Base-by-base conservation (phyloP, 2,329 filamentous ascomycete genomes). In the Colletotrichum sp. region DNA sequence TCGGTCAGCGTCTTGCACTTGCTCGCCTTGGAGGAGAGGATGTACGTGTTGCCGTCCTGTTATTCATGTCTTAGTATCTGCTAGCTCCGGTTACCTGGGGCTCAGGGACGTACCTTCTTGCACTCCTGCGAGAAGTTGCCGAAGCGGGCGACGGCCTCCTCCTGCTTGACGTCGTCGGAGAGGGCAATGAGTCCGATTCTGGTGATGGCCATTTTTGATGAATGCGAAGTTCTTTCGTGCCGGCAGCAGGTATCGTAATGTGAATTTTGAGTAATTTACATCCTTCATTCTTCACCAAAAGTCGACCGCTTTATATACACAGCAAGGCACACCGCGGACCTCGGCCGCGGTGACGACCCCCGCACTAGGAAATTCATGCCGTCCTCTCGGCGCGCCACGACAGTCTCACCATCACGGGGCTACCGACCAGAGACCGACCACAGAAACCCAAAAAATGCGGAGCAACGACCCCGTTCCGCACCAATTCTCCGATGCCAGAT, bases 11-110 rank as follows among this genome's bases (percentile, higher is more conserved):
- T 66, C 28, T 70, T 70, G 28, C 74, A 76, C 65, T 74, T 76
- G 70, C 70, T 74, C 48, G 65, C 74, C 48, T 76, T 76, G 8
- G 74, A 70, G 32, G 70, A 65, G 64, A 76, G 70, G 30, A 76
- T 65, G 70, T 76, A 74, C 2, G 70, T 65, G 60, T 65, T 56
- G 30, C 70, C 74, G 27, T 76, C 70, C 74, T 76, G 6, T 16
- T 7, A 22, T 7, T 4, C 58, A 65, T 1, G n/a, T 12, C 0
- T 48, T 13, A 48, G 43, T 48, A 48, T 48, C n/a, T 48, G n/a
- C n/a, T 3, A 22, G 0, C 6, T 8, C n/a, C 10, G 2, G 13
- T 13, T 0, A 22, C n/a, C 10, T 3, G 43, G 2, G 1, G 16
- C 25, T 6, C 10, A 18, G 36, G 10, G 5, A 28, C 25, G 2